A percentile compares a stretch with the other conserved stretches of the same genome.
These are phyloP conservation scores for button mushroom (Agaricus bisporus) DNA, from an alignment of 768 basidiomycete genomes.

Conservation along the genomic window DNA sequence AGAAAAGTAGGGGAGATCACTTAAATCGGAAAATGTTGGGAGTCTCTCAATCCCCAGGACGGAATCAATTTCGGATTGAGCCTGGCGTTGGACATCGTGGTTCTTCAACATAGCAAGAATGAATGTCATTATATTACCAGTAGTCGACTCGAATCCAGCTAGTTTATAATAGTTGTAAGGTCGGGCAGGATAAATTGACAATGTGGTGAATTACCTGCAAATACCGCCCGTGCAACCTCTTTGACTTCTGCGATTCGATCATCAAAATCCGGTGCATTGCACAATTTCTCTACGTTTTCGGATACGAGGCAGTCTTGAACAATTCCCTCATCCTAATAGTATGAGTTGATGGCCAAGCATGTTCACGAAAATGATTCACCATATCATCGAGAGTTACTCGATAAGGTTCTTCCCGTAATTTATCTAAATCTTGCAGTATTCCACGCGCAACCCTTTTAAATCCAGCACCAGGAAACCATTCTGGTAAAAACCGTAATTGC, in stretches of 20 bases:
- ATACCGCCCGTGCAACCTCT: not conserved
- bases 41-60: constrained; percentile 20
- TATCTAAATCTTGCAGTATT: not conserved
- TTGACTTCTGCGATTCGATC: not conserved
- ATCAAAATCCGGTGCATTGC: not conserved
- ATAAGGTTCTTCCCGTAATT: not conserved
- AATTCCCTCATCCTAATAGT: not conserved
- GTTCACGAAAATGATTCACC: not conserved
- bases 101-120: constrained; percentile 9
- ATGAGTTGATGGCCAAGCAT: too few relatives aligned
- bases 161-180: not conserved
- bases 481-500: constrained; percentile 2
- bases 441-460: constrained; percentile 1
- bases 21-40: constrained; percentile 18
- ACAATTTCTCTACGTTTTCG: not conserved
- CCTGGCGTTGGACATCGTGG: constrained; percentile 12
- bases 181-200: not conserved
- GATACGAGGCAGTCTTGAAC: not conserved
- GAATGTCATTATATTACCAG: not conserved
- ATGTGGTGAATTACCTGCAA: not conserved
- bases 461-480: constrained; percentile 10
- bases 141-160: not conserved
- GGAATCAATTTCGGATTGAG: constrained; percentile 22
- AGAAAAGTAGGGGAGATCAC: constrained; percentile 19
- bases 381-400: not conserved